A percentile compares a stretch with the other conserved stretches of the same genome.
These are phyloP conservation scores for Saturnispora serradocipensis DNA, from an alignment of 805 yeast species.

Conservation along the genomic window DNA sequence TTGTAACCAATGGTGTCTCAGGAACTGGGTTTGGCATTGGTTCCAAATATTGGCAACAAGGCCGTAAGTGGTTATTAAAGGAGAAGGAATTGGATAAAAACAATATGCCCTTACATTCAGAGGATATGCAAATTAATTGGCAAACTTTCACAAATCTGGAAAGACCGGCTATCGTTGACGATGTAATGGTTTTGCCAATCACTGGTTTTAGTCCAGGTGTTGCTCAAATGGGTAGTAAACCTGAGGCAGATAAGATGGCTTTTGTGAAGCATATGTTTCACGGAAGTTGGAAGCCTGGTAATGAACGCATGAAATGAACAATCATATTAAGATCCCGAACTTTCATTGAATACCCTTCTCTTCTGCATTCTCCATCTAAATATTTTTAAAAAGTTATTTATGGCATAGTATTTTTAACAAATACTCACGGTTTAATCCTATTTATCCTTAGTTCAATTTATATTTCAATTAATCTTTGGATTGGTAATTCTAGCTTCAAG, in stretches of 20 bases:
- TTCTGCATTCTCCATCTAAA: no score
- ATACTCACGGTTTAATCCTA: not conserved
- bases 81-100: constrained; percentile 16
- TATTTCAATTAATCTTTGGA: not conserved
- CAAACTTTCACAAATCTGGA: constrained; percentile 50
- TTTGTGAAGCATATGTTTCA: constrained; percentile 55
- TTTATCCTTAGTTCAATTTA: not conserved
- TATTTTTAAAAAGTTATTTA: no score
- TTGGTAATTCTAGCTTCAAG: not conserved
- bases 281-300: constrained; percentile 52
- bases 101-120: constrained; percentile 18
- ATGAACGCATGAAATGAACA: constrained; percentile 11
- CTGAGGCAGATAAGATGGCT: constrained; percentile 37
- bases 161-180: constrained; percentile 50
- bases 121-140: constrained; percentile 41
- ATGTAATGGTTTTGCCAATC: constrained; percentile 63
- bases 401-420: not conserved
- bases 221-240: constrained; percentile 56
- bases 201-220: constrained; percentile 63
- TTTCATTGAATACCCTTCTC: not conserved
- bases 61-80: constrained; percentile 17
- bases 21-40: constrained; percentile 29
- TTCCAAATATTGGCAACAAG: constrained; percentile 20
- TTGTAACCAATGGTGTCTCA: constrained; percentile 28
- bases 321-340: not conserved